phyloP scores from a whole-genome alignment of 805 yeast genomes.

The Kuraishia hungarica region DNA sequence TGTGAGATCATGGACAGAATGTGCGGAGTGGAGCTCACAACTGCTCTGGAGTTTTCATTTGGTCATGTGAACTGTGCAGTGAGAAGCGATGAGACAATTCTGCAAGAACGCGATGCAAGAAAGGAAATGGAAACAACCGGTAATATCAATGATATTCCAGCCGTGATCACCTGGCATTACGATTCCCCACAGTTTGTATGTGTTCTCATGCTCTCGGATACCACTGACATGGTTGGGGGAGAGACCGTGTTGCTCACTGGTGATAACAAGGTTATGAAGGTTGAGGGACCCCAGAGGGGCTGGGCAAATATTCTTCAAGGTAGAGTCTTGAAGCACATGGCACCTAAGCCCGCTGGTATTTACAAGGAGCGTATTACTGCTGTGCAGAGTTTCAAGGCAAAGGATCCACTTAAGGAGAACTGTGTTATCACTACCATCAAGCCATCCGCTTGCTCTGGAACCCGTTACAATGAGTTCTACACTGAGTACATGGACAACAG shows the following conservation, averaged over 20 bases:
- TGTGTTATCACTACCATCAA: conserved; percentile 30
- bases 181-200: conserved; percentile 63
- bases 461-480: conserved; percentile 28
- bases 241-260: conserved; percentile 47
- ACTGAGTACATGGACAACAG: conserved; percentile 30
- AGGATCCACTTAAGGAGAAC: conserved; percentile 26
- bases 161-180: conserved; percentile 48
- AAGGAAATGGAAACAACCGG: conserved; percentile 3
- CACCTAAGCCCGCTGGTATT: conserved; percentile 31
- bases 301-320: conserved; percentile 41
- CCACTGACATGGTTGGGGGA: conserved; percentile 50
- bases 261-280: conserved; percentile 22
- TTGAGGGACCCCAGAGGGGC: conserved; percentile 36
- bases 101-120: conserved; percentile 14
- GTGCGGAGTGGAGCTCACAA: conserved; percentile 50
- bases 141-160: not conserved
- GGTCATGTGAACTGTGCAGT: conserved; percentile 34
- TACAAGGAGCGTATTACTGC: conserved; percentile 32
- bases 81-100: conserved; percentile 8
- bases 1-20: conserved; percentile 42
- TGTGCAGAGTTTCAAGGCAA: conserved; percentile 32
- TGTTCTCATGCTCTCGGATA: conserved; percentile 54
- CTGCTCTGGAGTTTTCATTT: conserved; percentile 46
- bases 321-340: conserved; percentile 34
- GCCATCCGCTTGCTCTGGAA: conserved; percentile 26